Conservation (phyloP, 768 basidiomycete genomes). For the Tephrocybe rancida region DNA sequence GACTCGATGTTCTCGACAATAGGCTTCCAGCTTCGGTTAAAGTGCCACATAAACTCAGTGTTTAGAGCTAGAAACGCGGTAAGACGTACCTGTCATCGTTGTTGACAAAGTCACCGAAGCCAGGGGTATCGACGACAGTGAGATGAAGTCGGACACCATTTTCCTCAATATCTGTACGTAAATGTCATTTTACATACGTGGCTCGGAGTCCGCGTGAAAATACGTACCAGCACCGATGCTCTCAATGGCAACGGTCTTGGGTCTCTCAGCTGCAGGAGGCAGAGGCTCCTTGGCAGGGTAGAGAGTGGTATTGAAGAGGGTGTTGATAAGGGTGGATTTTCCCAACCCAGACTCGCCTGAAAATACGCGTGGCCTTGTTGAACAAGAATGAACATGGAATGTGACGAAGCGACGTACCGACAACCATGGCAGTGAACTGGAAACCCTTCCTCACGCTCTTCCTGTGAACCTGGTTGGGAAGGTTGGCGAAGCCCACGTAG, state of each 20-base stretch:
- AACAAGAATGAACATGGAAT: slow-evolving; percentile 22
- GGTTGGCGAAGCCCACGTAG: slow-evolving; percentile 95
- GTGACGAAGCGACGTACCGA: slow-evolving; percentile 56
- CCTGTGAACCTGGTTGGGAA: slow-evolving; percentile 99
- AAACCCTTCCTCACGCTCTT: slow-evolving; percentile 98
- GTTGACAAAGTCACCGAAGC: slow-evolving; percentile 99
- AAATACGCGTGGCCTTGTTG: slow-evolving; percentile 11
- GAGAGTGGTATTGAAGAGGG: slow-evolving; percentile 95
- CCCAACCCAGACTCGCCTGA: slow-evolving; percentile 97
- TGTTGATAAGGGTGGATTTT: slow-evolving; percentile 98
- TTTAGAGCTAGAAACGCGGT: slow-evolving; percentile 13
- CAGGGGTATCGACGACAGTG: slow-evolving; percentile 99
- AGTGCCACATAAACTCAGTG: slow-evolving; percentile 20
- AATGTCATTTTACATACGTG: slow-evolving; percentile 24
- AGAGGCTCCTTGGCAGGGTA: slow-evolving; percentile 88
- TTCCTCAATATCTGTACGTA: slow-evolving; percentile 91
- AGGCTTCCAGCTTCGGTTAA: slow-evolving; percentile 84
- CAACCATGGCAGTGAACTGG: slow-evolving; percentile 99
- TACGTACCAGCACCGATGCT: slow-evolving; percentile 93
- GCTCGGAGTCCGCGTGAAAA: slow-evolving; percentile 19
- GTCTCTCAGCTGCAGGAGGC: slow-evolving; percentile 82
- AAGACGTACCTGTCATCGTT: slow-evolving; percentile 88
- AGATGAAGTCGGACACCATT: slow-evolving; percentile 94
- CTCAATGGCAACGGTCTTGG: slow-evolving; percentile 96
- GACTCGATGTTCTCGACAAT: slow-evolving; percentile 98